Conservation (phyloP, 2,329 filamentous ascomycete genomes). For the Colletotrichum sp. region DNA sequence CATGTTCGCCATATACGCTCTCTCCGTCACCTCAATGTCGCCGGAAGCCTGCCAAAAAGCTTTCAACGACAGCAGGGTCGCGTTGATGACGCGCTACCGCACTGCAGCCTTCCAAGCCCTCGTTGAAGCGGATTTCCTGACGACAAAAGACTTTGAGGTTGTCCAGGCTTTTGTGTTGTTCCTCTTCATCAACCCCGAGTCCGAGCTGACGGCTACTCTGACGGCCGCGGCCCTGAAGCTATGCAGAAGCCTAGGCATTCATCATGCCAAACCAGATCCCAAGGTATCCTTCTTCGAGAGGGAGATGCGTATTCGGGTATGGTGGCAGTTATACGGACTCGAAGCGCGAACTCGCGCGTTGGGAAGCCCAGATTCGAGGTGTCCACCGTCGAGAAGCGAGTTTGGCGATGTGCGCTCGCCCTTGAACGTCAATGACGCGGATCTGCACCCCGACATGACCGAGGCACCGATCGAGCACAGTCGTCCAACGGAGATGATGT, state of each 20-base stretch:
- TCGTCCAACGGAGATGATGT: conserved; percentile 63
- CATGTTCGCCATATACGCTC: conserved; percentile 32
- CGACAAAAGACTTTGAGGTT: conserved; percentile 30
- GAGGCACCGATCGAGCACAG: conserved; percentile 47
- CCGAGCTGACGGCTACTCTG: conserved; percentile 28
- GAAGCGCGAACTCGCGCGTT: conserved; percentile 23
- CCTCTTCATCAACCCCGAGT: conserved; percentile 31
- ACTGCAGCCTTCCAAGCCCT: conserved; percentile 28
- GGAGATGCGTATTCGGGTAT: conserved; percentile 31
- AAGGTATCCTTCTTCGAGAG: conserved; percentile 26
- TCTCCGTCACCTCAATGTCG: conserved; percentile 27
- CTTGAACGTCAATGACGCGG: conserved; percentile 60
- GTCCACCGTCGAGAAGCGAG: not conserved
- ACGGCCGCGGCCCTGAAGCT: conserved; percentile 25
- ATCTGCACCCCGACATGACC: conserved; percentile 55
- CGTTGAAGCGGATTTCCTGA: conserved; percentile 28
- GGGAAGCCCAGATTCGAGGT: not conserved
- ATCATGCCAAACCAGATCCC: conserved; percentile 14
- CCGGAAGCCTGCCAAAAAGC: conserved; percentile 16
- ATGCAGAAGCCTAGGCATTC: conserved; percentile 30
- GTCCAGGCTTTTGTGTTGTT: conserved; percentile 34
- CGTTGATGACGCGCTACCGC: conserved; percentile 27
- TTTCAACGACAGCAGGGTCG: conserved; percentile 20
- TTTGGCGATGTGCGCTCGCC: conserved; percentile 51
- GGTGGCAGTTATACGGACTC: conserved; percentile 30